Evolutionary conservation across 2,329 filamentous ascomycete genomes (phyloP).

Genomic region (Torrubiella hemipterigena): DNA sequence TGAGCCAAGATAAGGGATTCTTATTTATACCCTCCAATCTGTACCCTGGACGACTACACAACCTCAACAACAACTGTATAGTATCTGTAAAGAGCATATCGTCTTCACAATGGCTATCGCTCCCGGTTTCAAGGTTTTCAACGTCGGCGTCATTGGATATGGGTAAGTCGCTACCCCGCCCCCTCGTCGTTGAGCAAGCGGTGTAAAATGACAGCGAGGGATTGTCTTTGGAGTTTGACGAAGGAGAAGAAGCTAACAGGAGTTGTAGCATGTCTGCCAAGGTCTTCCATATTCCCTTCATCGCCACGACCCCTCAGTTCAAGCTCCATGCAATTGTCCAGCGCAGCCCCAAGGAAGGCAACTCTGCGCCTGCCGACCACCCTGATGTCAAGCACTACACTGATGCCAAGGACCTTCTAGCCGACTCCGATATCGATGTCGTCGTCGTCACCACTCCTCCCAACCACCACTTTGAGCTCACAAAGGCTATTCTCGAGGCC

Average conservation of each 20-base stretch:
- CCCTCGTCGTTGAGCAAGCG: constrained; percentile 1
- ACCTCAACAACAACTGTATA: too few species aligned
- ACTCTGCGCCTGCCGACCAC: constrained; percentile 59
- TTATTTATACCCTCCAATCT: too few species aligned
- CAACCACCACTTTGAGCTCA: constrained; percentile 55
- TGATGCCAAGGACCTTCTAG: constrained; percentile 47
- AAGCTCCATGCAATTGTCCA: constrained; percentile 67
- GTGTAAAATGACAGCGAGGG: too few species aligned
- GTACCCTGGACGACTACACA: too few species aligned
- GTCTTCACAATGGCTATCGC: too few species aligned
- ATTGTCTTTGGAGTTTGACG: neutral
- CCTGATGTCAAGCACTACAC: constrained; percentile 53
- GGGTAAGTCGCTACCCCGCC: constrained; percentile 23
- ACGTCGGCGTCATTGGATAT: constrained; percentile 39
- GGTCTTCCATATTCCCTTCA: constrained; percentile 53
- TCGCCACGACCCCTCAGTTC: constrained; percentile 50
- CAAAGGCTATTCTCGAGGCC: constrained; percentile 50
- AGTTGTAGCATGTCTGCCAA: constrained; percentile 49
- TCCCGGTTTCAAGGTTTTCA: constrained; percentile 33
- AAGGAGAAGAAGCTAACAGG: constrained; percentile 1
- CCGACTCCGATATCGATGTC: constrained; percentile 54
- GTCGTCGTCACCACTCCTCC: constrained; percentile 63
- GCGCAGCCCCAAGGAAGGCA: constrained; percentile 49
- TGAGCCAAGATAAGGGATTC: too few species aligned
- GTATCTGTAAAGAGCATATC: too few species aligned